Evolutionary conservation across 1,139 yeast genomes (phyloP), one percentile per base, ranked within the genome.

Genomic region (Geotrichum armillariae): DNA sequence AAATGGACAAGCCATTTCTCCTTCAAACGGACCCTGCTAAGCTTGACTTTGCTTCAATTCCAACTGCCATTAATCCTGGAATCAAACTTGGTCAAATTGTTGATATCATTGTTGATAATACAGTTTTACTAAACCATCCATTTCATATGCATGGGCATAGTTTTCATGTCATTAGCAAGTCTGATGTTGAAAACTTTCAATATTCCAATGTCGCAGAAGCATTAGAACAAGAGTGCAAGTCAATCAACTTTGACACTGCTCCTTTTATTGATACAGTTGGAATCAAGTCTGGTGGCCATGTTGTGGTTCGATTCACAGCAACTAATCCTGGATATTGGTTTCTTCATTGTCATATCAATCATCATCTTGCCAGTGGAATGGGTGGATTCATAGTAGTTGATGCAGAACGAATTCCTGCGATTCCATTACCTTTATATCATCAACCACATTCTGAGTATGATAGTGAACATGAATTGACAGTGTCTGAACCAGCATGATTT

Each of bases 151-250:
- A 71, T 54, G 74, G 74, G 2, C 75, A 71, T 50, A 57, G 58
- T 27, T 67, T 69, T 48, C 65, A 66, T 48, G 54, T 65, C 7
- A 55, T 69, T 8, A 31, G 47, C 14, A 39, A 31, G 14, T 44
- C 47, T 14, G 14, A 37, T 3, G 34, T 8, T 9, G 35, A 42
- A 20, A 25, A 16, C 16, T 47, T 47, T 14, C 34, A 31, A 34
- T 47, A 47, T 33, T n/a, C 34, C 6, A 32, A 57, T 21, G 43
- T 47, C 17, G 43, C 29, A 12, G 47, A 41, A 17, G 66, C 71
- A 75, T 60, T 66, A 72, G n/a, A 63, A 71, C 18, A 65, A 66
- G 50, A 70, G 70, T 62, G 95, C 95, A 46, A 73, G 83, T 78
- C 69, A 74, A 52, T 78, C 95, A 67, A 47, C 22, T 33, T 47